phyloP scores from a whole-genome alignment of 306 rosid genomes.

The Hippophae rhamnoides region DNA sequence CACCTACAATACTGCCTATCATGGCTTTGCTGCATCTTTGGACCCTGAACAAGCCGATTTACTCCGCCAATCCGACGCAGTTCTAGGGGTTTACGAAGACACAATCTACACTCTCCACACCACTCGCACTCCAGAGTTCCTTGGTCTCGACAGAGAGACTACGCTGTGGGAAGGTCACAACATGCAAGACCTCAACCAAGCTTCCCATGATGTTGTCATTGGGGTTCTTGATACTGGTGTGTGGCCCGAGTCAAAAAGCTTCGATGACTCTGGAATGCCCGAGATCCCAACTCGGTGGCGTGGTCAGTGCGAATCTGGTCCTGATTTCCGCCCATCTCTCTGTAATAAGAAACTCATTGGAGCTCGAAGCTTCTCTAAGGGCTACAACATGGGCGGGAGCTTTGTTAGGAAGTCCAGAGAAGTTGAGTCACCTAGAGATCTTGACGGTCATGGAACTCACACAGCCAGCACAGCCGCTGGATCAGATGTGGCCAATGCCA shows the following conservation, averaged over 20 bases:
- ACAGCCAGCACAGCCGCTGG: slow-evolving; percentile 25
- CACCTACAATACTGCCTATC: slow-evolving; percentile 20
- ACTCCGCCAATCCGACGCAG: slow-evolving; percentile 13
- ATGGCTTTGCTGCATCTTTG: slow-evolving; percentile 24
- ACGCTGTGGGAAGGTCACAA: slow-evolving; percentile 19
- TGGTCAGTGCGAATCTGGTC: slow-evolving; percentile 17
- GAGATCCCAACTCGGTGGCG: slow-evolving; percentile 22
- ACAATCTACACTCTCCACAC: slow-evolving; percentile 14
- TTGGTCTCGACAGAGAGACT: slow-evolving; percentile 14
- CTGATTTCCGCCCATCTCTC: slow-evolving; percentile 19
- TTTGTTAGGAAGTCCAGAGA: slow-evolving; percentile 28
- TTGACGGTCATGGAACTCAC: slow-evolving; percentile 22
- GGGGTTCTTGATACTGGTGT: slow-evolving; percentile 23
- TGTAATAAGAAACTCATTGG: slow-evolving; percentile 27
- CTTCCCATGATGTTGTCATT: slow-evolving; percentile 8
- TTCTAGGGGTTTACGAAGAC: slow-evolving; percentile 18
- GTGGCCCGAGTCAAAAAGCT: slow-evolving; percentile 26
- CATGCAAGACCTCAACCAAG: slow-evolving; percentile 6
- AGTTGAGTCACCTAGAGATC: slow-evolving; percentile 22
- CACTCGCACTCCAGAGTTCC: slow-evolving; percentile 21
- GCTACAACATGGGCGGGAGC: slow-evolving; percentile 28
- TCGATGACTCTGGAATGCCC: slow-evolving; percentile 17
- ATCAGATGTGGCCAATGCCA: slow-evolving; percentile 8
- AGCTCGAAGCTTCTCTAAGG: slow-evolving; percentile 18
- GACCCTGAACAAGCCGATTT: slow-evolving; percentile 5